Evolutionary conservation across 805 yeast genomes (phyloP).

Genomic region (Barnettozyma californica): DNA sequence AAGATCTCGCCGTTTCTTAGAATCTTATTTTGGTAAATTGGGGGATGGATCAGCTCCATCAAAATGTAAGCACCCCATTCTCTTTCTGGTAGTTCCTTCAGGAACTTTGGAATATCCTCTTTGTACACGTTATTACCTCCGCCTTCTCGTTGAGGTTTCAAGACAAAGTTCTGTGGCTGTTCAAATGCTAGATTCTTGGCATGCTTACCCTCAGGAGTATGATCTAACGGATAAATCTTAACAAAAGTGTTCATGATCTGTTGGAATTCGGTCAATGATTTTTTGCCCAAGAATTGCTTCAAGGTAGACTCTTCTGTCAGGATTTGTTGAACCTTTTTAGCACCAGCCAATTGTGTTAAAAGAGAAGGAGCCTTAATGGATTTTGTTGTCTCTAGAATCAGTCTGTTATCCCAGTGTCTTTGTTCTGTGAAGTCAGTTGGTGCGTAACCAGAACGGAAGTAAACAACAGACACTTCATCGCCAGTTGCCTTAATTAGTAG

Average conservation of each 20-base stretch:
- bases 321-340: constrained; percentile 90
- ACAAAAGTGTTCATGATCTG: constrained; percentile 63
- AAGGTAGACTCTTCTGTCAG: constrained; percentile 54
- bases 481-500: constrained; percentile 49
- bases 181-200: constrained; percentile 68
- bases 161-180: constrained; percentile 65
- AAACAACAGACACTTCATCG: constrained; percentile 80
- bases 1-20: constrained; percentile 58
- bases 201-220: constrained; percentile 49
- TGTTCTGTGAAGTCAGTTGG: constrained; percentile 72
- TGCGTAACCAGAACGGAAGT: constrained; percentile 84
- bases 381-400: constrained; percentile 59
- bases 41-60: constrained; percentile 89
- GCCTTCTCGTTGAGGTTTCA: constrained; percentile 98
- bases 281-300: constrained; percentile 37
- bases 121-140: constrained; percentile 96
- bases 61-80: constrained; percentile 90
- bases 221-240: constrained; percentile 80
- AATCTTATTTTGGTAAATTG: constrained; percentile 61
- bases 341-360: constrained; percentile 85
- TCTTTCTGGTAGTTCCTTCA: constrained; percentile 50
- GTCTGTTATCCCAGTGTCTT: constrained; percentile 73
- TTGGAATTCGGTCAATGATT: constrained; percentile 23
- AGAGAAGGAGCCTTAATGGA: constrained; percentile 93
- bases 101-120: constrained; percentile 72